phyloP scores from a whole-genome alignment of 345 rosid species.

The Citrus sp. region DNA sequence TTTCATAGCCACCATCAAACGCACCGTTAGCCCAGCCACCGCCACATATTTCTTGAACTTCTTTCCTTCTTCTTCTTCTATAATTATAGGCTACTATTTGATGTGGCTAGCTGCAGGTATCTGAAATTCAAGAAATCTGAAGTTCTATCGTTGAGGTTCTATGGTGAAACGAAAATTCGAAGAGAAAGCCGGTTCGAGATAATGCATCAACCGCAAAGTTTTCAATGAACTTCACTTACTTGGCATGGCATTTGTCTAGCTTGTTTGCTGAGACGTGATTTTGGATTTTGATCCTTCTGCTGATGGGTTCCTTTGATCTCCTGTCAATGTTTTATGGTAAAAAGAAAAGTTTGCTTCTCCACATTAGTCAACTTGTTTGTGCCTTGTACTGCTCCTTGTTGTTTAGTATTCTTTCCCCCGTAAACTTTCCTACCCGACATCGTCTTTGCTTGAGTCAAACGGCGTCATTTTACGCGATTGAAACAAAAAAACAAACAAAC shows the following conservation, averaged over 20 bases:
- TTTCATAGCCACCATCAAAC: no score
- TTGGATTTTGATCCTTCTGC: background rate
- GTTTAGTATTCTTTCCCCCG: background rate
- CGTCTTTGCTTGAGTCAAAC: background rate
- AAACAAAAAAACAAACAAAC: no score
- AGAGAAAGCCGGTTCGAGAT: no score
- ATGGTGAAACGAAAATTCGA: no score
- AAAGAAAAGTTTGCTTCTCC: background rate
- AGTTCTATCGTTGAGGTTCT: no score
- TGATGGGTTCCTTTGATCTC: background rate
- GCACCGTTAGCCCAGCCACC: no score
- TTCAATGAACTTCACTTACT: background rate
- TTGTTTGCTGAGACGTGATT: background rate
- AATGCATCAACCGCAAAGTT: no score
- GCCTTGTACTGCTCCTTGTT: background rate
- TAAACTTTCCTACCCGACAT: background rate
- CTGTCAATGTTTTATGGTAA: background rate
- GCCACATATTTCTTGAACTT: no score
- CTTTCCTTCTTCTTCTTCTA: no score
- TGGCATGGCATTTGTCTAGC: background rate
- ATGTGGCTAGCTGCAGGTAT: background rate
- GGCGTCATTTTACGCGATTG: no score
- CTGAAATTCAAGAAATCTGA: slow-evolving; percentile 30
- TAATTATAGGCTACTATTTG: no score
- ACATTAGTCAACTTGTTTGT: background rate